A percentile compares a stretch with the other conserved stretches of the same genome.
Conservation (phyloP, 2,329 filamentous ascomycete genomes). For the Beauveria rudraprayagi region DNA sequence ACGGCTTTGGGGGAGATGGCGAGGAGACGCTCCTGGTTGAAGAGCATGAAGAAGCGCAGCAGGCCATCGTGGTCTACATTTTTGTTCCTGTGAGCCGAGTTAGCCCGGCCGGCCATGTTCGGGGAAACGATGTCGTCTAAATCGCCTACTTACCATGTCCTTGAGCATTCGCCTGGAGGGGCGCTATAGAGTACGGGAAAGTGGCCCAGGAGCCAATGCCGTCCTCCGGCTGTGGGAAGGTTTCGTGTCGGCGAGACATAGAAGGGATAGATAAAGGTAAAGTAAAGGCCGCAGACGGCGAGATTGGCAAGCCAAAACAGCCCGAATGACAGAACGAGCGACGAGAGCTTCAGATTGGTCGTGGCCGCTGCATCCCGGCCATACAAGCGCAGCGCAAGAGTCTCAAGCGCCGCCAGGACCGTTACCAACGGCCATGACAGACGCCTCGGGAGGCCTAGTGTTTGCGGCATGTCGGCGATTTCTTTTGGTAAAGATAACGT, state of each 20-base stretch:
- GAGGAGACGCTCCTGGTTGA: constrained; percentile 57
- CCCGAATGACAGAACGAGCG: constrained; percentile 27
- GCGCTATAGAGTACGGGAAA: constrained; percentile 29
- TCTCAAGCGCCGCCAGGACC: not conserved
- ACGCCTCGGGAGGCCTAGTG: not conserved
- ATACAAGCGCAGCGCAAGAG: not conserved
- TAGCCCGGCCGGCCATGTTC: constrained; percentile 17
- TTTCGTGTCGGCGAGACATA: constrained; percentile 35
- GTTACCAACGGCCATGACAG: not conserved
- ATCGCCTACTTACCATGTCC: constrained; percentile 34
- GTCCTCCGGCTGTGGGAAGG: constrained; percentile 33
- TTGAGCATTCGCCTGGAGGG: constrained; percentile 36
- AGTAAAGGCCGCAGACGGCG: constrained; percentile 23
- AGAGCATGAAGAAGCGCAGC: constrained; percentile 55
- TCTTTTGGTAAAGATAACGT: too few species aligned
- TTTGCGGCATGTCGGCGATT: not conserved
- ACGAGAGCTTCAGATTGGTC: not conserved
- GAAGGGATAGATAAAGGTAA: constrained; percentile 33
- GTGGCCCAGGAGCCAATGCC: constrained; percentile 43
- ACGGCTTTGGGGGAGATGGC: constrained; percentile 55
- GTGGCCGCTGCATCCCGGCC: not conserved
- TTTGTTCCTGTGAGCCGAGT: constrained; percentile 42
- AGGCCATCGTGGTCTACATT: constrained; percentile 59
- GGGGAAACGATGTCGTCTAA: too few species aligned
- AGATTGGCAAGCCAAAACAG: constrained; percentile 24